Conservation (phyloP, 768 basidiomycete species). For the Fomitopsis pulvina region DNA sequence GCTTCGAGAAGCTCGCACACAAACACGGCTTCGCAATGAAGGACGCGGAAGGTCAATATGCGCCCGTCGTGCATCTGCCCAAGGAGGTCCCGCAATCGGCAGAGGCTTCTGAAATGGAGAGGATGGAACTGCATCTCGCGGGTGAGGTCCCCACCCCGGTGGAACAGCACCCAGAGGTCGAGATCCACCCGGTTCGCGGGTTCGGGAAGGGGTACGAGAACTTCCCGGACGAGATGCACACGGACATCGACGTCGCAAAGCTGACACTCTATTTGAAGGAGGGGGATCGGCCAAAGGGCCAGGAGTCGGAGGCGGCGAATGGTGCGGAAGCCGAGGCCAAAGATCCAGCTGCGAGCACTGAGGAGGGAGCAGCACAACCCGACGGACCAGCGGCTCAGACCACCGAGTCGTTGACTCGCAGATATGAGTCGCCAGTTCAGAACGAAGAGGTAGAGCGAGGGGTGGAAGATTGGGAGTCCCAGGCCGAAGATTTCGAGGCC, state of each 20-base stretch:
- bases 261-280: slow-evolving; percentile 50
- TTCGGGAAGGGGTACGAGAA: slow-evolving; percentile 40
- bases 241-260: slow-evolving; percentile 54
- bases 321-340: not conserved
- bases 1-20: slow-evolving; percentile 59
- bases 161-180: slow-evolving; percentile 7
- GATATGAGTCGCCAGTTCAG: no score
- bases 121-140: slow-evolving; percentile 28
- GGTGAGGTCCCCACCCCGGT: slow-evolving; percentile 25
- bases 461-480: no score
- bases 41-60: slow-evolving; percentile 52
- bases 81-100: slow-evolving; percentile 35
- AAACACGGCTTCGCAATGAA: slow-evolving; percentile 66
- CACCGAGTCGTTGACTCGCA: no score
- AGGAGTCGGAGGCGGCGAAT: slow-evolving; percentile 8
- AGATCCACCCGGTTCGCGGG: slow-evolving; percentile 20
- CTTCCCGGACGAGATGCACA: slow-evolving; percentile 49
- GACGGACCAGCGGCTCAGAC: no score
- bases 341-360: no score
- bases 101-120: slow-evolving; percentile 28
- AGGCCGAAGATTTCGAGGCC: no score
- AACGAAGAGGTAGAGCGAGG: no score
- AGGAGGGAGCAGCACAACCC: no score
- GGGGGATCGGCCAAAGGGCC: slow-evolving; percentile 27
- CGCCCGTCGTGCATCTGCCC: slow-evolving; percentile 32